Conservation (phyloP, 257 asterid species). For the Solanum pimpinellifolium region DNA sequence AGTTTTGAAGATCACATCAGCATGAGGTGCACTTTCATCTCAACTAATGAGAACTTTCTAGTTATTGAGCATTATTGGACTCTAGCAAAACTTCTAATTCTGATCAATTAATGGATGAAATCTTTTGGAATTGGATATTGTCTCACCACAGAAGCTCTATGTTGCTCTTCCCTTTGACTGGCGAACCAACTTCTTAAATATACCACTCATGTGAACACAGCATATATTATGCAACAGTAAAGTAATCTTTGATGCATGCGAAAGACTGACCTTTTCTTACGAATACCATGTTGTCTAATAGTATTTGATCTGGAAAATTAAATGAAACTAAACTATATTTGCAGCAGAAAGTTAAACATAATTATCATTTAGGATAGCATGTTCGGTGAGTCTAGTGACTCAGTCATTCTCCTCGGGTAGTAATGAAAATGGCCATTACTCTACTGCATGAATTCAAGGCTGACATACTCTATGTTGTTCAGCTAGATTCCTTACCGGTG, state of each 20-base stretch:
- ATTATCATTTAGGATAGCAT: background rate
- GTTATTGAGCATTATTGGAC: background rate
- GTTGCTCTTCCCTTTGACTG: background rate
- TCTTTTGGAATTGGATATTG: background rate
- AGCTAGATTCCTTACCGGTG: background rate
- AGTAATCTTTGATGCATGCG: background rate
- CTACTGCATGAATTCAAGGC: background rate
- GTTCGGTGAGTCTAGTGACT: background rate
- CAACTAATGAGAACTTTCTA: background rate
- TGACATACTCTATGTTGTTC: background rate
- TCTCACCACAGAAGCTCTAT: background rate
- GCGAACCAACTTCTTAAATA: background rate
- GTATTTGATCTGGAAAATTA: background rate
- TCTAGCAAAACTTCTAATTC: background rate
- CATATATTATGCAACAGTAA: background rate
- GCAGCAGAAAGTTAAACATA: background rate
- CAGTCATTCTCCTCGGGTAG: background rate
- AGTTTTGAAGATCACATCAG: background rate
- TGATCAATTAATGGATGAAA: background rate
- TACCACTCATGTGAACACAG: background rate
- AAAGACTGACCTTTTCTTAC: background rate
- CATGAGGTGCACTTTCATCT: background rate
- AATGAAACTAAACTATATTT: background rate
- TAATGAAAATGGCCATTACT: background rate
- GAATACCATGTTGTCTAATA: background rate